These are phyloP conservation scores for Dendryphion nanum DNA, from an alignment of 2,329 filamentous ascomycete genomes.

Conservation along the genomic window DNA sequence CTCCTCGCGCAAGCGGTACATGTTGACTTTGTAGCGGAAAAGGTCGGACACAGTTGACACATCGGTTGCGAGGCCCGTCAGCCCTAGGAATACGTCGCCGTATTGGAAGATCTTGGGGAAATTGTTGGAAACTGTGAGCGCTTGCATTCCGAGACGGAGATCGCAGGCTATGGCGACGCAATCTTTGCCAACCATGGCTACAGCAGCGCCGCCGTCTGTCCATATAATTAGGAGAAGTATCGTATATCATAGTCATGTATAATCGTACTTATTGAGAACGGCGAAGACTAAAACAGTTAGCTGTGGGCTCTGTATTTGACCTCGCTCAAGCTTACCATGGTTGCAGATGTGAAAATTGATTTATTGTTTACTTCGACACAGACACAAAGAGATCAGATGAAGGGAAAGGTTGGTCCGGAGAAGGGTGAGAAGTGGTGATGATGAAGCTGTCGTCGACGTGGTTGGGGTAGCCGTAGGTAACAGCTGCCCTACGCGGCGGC, in stretches of 20 bases:
- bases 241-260: constrained; percentile 4
- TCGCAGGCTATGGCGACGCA: constrained; percentile 99
- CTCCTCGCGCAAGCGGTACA: constrained; percentile 98
- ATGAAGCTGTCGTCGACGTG: constrained; percentile 14
- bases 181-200: constrained; percentile 99
- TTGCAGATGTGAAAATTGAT: constrained; percentile 14
- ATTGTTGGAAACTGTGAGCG: constrained; percentile 98
- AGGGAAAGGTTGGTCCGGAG: background rate
- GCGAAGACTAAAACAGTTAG: constrained; percentile 66
- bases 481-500: constrained; percentile 13
- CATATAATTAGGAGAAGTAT: constrained; percentile 10
- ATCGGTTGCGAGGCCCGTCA: constrained; percentile 95
- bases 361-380: too few relatives aligned
- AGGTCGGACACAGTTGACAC: constrained; percentile 92
- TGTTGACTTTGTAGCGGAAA: constrained; percentile 99
- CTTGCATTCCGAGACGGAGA: constrained; percentile 92
- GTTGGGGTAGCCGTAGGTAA: constrained; percentile 1
- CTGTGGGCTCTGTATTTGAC: constrained; percentile 11
- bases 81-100: constrained; percentile 90
- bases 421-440: constrained; percentile 3
- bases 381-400: background rate
- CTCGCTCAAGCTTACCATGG: constrained; percentile 39
- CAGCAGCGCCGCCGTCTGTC: constrained; percentile 82
- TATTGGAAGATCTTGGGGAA: constrained; percentile 99
- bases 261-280: constrained; percentile 86